These are phyloP conservation scores for Singerocomus inundabilis DNA, from an alignment of 1,284 basidiomycete genomes.

Conservation along the genomic window DNA sequence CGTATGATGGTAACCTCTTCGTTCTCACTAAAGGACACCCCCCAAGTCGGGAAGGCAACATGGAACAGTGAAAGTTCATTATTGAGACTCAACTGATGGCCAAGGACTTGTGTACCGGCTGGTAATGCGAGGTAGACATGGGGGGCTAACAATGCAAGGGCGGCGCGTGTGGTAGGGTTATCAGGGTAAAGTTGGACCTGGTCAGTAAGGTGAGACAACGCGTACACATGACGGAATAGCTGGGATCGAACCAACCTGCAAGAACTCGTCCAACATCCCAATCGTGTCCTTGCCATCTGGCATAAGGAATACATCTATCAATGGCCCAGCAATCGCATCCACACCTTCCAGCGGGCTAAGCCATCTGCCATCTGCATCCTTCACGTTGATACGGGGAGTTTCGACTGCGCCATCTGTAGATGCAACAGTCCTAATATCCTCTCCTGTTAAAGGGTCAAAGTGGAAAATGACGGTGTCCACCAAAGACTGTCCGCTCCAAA, in stretches of 20 bases:
- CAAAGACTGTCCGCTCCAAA: constrained; percentile 31
- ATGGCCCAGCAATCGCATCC: constrained; percentile 56
- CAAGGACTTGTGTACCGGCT: constrained; percentile 49
- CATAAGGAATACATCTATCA: constrained; percentile 58
- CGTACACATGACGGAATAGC: neutral
- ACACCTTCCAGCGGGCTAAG: constrained; percentile 47
- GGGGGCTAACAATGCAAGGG: constrained; percentile 44
- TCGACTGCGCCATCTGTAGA: constrained; percentile 7
- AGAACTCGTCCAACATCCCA: constrained; percentile 64
- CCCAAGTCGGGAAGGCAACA: constrained; percentile 65
- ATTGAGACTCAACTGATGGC: constrained; percentile 51
- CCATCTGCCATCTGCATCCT: constrained; percentile 11
- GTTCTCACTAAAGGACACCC: constrained; percentile 50
- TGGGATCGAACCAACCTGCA: constrained; percentile 44
- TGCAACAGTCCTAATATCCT: constrained; percentile 40
- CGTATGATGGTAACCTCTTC: constrained; percentile 55
- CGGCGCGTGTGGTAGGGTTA: constrained; percentile 40
- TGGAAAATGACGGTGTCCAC: constrained; percentile 76
- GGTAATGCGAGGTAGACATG: constrained; percentile 57
- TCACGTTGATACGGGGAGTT: constrained; percentile 4
- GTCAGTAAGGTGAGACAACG: neutral
- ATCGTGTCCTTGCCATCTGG: constrained; percentile 47
- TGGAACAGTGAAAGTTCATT: constrained; percentile 45
- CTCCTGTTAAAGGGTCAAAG: constrained; percentile 76
- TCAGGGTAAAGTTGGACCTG: constrained; percentile 68